Base-by-base conservation (phyloP, 2,329 filamentous ascomycete genomes). In the Rhexocercosporidium sp. region DNA sequence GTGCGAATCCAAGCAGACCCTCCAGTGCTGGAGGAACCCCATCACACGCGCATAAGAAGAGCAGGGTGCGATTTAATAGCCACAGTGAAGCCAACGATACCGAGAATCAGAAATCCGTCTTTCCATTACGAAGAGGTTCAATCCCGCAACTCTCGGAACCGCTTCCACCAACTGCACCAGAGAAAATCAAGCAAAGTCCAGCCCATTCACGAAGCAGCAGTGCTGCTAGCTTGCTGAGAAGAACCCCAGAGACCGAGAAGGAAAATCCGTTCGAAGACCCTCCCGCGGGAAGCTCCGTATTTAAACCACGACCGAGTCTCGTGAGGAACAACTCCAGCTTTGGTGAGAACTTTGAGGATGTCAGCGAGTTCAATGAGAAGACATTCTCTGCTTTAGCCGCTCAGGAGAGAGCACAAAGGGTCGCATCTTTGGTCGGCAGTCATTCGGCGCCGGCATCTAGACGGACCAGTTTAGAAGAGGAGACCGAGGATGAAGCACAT, bases 51-150 rank as follows among this genome's bases (percentile, higher is more conserved):
- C 60, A 44, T 70, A 73, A 61, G 34, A 69, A 69, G 68, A 66
- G 70, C 46, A 72, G 76, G 60, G 76, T 78, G 3, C 71, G 75
- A 18, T 78, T 78, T 69, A 76, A 77, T 61, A 74, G 71, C 56
- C 73, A 71, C 27, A 77, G 73, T 64, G 75, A 76, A 63, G 72
- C 71, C 63, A 77, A 75, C 59, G 76, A 77, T 70, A 61, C 60
- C 5, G 62, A 70, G 25, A 77, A 77, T 63, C 68, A 71, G 27
- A 74, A 70, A 27, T 73, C 70, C 27, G 71, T 60, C 47, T 64
- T 72, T 34, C 74, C 72, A 31, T 57, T 74, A 25, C 73, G 71
- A 54, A 70, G 75, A 44, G 46, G 68, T 64, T 71, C 73, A 9
- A 20, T 66, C 3, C 68, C 70, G 3, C 67, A 67, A 34, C 46